phyloP scores from a whole-genome alignment of 129 eudicot genomes.

The Heracleum sosnowskyi region DNA sequence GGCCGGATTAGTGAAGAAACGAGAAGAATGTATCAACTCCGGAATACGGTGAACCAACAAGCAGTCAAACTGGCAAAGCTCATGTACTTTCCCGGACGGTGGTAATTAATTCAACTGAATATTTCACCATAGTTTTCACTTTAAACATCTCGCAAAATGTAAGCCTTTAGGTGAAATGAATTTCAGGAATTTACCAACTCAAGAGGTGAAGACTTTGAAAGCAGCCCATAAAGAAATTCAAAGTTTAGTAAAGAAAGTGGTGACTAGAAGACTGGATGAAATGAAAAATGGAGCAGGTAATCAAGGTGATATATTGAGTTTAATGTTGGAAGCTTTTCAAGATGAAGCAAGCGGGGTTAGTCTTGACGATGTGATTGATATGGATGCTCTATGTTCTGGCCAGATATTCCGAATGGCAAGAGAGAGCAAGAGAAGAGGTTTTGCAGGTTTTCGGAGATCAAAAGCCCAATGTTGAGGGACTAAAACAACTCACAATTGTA shows the following conservation, averaged over 20 bases:
- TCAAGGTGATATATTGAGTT: neutral
- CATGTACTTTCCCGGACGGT: neutral
- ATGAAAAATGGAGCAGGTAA: neutral
- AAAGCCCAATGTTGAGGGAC: neutral
- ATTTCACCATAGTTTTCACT: neutral
- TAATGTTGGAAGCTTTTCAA: neutral
- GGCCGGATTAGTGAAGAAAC: neutral
- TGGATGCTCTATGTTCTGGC: neutral
- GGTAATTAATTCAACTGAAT: neutral
- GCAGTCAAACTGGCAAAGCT: neutral
- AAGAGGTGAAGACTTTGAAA: neutral
- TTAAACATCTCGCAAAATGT: neutral
- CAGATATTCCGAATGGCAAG: neutral
- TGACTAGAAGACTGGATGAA: neutral
- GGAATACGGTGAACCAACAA: neutral
- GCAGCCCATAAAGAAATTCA: neutral
- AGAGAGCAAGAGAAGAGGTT: conserved; percentile 3
- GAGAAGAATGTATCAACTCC: neutral
- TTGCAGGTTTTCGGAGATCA: conserved; percentile 2
- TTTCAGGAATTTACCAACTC: neutral
- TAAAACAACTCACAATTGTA: neutral
- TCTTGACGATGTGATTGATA: neutral
- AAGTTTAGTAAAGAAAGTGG: neutral
- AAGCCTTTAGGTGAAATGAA: neutral
- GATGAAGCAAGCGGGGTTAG: neutral